These are phyloP conservation scores for Sporisorium scitamineum DNA, from an alignment of 1,284 basidiomycete genomes.

Conservation along the genomic window DNA sequence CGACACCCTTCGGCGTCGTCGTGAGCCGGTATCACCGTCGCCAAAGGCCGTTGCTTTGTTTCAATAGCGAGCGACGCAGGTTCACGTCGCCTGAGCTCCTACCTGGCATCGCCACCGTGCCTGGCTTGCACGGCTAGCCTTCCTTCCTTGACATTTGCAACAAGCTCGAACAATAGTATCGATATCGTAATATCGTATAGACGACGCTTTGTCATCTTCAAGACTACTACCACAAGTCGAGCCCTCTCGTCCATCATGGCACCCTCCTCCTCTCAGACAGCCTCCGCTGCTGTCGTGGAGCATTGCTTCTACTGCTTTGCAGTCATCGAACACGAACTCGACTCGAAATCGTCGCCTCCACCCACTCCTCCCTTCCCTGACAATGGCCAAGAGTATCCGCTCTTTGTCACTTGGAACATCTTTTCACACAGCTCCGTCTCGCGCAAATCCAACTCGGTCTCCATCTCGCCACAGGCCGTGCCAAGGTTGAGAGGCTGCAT, in stretches of 20 bases:
- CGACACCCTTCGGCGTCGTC: constrained; percentile 19
- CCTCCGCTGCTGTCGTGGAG: constrained; percentile 50
- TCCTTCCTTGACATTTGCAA: background rate
- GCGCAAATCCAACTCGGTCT: constrained; percentile 15
- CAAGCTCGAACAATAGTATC: background rate
- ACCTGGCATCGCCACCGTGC: constrained; percentile 4
- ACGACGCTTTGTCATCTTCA: background rate
- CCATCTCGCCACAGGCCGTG: constrained; percentile 71
- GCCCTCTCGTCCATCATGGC: constrained; percentile 11
- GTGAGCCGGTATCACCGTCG: constrained; percentile 31
- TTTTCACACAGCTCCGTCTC: constrained; percentile 65
- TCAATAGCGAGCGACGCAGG: constrained; percentile 5
- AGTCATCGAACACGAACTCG: constrained; percentile 70
- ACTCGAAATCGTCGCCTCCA: constrained; percentile 5
- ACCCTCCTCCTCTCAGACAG: background rate
- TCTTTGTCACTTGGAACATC: constrained; percentile 97
- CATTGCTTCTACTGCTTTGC: constrained; percentile 73
- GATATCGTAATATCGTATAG: background rate
- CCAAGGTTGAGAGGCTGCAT: constrained; percentile 89
- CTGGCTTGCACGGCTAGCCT: constrained; percentile 20
- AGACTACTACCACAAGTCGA: background rate
- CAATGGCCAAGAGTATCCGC: constrained; percentile 73
- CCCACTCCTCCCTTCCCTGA: constrained; percentile 27
- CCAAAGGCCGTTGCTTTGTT: background rate
- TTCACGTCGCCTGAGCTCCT: constrained; percentile 11